A percentile compares a stretch with the other conserved stretches of the same genome.
These are phyloP conservation scores for Penicillium olsonii DNA, from an alignment of 2,329 filamentous ascomycete genomes.

Conservation along the genomic window DNA sequence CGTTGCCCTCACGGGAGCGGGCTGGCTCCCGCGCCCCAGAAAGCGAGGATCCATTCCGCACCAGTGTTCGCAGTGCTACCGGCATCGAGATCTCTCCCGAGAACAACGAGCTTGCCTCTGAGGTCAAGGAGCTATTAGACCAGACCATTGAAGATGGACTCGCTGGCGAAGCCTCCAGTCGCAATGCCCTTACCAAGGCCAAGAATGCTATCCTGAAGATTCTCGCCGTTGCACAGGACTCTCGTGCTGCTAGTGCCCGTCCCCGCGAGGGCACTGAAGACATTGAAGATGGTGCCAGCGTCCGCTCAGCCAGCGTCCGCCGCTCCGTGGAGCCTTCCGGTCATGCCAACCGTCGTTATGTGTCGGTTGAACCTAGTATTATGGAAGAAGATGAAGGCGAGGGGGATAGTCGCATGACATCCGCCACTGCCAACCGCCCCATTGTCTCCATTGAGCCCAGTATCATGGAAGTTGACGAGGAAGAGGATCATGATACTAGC, in stretches of 20 bases:
- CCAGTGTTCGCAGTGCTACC: conserved; percentile 46
- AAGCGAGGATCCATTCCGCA: conserved; percentile 64
- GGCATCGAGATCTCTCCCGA: conserved; percentile 52
- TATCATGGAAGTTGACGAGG: conserved; percentile 43
- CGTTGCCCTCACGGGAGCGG: conserved; percentile 42
- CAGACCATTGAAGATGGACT: conserved; percentile 55
- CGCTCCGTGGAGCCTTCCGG: conserved; percentile 33
- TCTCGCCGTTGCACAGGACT: conserved; percentile 52
- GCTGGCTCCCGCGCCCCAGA: conserved; percentile 47
- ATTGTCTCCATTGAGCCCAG: conserved; percentile 37
- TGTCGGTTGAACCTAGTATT: conserved; percentile 41
- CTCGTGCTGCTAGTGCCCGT: conserved; percentile 32
- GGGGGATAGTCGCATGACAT: conserved; percentile 30
- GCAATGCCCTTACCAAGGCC: conserved; percentile 49
- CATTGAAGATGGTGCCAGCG: conserved; percentile 32
- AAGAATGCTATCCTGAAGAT: conserved; percentile 48
- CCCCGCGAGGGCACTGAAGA: conserved; percentile 37
- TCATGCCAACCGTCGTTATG: conserved; percentile 22
- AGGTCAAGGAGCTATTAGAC: conserved; percentile 59
- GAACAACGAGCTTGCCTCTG: conserved; percentile 55
- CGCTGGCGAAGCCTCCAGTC: conserved; percentile 44
- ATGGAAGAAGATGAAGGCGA: conserved; percentile 39
- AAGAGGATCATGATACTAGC: conserved; percentile 35
- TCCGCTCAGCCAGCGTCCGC: conserved; percentile 32
- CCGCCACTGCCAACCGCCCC: conserved; percentile 22